These are phyloP conservation scores for Malus hybrid DNA, from an alignment of 331 rosid species.

Conservation along the genomic window DNA sequence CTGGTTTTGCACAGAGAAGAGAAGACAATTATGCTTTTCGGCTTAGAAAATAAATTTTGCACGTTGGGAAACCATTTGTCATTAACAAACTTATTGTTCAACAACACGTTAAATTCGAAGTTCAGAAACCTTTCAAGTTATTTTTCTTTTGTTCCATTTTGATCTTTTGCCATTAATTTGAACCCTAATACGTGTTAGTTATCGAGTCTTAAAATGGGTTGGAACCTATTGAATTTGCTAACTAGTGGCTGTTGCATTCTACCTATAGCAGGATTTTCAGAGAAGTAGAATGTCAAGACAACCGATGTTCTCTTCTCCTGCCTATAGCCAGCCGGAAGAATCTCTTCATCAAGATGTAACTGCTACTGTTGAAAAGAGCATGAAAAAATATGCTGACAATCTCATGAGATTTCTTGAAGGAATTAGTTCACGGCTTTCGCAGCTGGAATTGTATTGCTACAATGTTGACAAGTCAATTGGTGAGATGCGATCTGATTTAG, in stretches of 20 bases:
- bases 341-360: slow-evolving; percentile 52
- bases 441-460: slow-evolving; percentile 84
- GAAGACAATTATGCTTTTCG: too few relatives aligned
- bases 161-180: background rate
- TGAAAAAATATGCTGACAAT: slow-evolving; percentile 69
- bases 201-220: background rate
- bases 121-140: background rate
- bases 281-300: slow-evolving; percentile 47
- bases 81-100: background rate
- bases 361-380: slow-evolving; percentile 68
- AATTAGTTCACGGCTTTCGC: slow-evolving; percentile 74
- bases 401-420: slow-evolving; percentile 86
- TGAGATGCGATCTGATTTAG: slow-evolving; percentile 82
- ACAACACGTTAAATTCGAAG: background rate
- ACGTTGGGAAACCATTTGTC: background rate
- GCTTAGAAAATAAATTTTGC: too few relatives aligned
- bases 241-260: background rate
- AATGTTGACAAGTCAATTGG: slow-evolving; percentile 85
- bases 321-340: slow-evolving; percentile 57
- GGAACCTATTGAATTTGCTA: background rate
- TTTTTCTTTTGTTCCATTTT: background rate
- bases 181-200: background rate
- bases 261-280: slow-evolving; percentile 48
- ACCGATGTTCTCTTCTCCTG: slow-evolving; percentile 39
- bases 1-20: background rate